Evolutionary conservation across 805 yeast species (phyloP), one percentile per base, ranked within the genome.

Genomic region (Yarrowia keelungensis): DNA sequence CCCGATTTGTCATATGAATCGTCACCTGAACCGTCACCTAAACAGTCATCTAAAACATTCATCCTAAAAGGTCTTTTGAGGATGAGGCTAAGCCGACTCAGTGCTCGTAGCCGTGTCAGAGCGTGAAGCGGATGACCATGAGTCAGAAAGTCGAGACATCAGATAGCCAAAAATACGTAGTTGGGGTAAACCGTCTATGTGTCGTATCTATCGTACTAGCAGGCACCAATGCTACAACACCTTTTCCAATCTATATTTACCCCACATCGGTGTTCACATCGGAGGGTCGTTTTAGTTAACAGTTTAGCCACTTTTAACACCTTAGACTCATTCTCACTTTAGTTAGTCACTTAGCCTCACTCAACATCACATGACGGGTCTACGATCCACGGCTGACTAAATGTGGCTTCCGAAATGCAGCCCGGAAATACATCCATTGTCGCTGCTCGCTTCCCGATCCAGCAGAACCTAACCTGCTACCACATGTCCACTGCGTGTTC

Each of bases 401-500:
- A 39, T 19, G 45, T 39, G 59, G 59, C 45, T 39, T 53, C 59
- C 59, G 45, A 53, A 8, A 16, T 53, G 45, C 58, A 53, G 12
- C 22, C 35, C 16, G 12, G 36, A 14, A 26, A 36, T 51, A 15
- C 15, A n/a, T 53, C 9, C 35, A 38, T 56, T 32, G 22, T 56
- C 62, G 62, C 38, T 41, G 47, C 47, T 56, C 62, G 47, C 47
- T 41, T 41, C 62, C 62, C 62, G 62, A 56, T 56, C n/a, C 47
- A n/a, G 36, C 43, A 14, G 26, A 56, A 56, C 62, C 62, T 56
- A 56, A 56, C 62, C 47, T 41, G 3, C n/a, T 4, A 12, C 15
- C 62, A 56, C 38, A 32, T 56, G 62, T 32, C 32, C 35, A 56
- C 22, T 22, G 38, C 47, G 62, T 42, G 47, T 41, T 2, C 5